Evolutionary conservation across 371 early-diverging fungal genomes (phyloP), one percentile per base, ranked within the genome.

Genomic region (Smittium culicis): DNA sequence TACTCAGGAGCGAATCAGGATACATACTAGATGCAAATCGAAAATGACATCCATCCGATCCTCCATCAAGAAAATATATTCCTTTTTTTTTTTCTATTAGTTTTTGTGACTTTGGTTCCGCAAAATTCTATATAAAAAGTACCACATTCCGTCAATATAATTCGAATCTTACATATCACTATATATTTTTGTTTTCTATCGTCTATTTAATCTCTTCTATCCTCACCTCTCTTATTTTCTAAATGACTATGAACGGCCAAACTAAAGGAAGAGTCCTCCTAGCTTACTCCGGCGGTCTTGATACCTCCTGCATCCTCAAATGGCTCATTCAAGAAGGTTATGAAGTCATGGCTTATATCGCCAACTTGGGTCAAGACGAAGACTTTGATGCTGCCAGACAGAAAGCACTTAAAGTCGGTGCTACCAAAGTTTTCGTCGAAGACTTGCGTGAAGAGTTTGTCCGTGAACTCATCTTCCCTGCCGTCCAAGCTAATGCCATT

Each of bases 241-340:
- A n/a, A n/a, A n/a, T n/a, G n/a, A n/a, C n/a, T n/a, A 32, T 30
- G 63, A 35, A 14, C n/a, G 33, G 24, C 24, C 71, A 68, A 66
- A 71, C 83, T 76, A 87, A 89, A 81, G 92, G 90, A 71, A 89
- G 88, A 69, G 94, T 96, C 69, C 83, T 92, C 70, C 87, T 96
- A 66, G 96, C 96, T 69, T 96, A 94, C 83, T 93, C 94, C 68
- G 98, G 98, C 70, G 98, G 98, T 70, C 88, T 97, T 64, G 98
- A 97, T 77, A 97, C 98, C 64, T 93, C 94, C 57, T 95, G 95
- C 81, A 97, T 97, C 73, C 86, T 97, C 63, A 96, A 87, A 27
- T 97, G 96, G 96, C 84, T 97, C 69, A 89, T 95, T 74, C 96
- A 95, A 70, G 83, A 96, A 80, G 94, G 95, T 69, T 97, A 92